A percentile compares a stretch with the other conserved stretches of the same genome.
These are phyloP conservation scores for Taxillus chinensis DNA, from an alignment of 164 flowering plant species.

Conservation along the genomic window DNA sequence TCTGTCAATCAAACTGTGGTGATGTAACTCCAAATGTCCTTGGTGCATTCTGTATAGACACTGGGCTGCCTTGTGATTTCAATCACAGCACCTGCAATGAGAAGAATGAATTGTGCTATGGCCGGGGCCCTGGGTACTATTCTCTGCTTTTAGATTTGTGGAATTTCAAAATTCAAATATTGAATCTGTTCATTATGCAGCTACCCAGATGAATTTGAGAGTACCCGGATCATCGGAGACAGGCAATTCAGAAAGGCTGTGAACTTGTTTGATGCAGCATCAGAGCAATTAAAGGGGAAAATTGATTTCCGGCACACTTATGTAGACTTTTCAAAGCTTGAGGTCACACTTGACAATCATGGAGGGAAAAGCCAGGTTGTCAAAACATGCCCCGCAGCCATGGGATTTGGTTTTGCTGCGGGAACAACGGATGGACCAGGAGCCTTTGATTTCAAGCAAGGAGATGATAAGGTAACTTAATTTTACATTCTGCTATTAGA, in stretches of 20 bases:
- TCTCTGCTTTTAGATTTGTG: background rate
- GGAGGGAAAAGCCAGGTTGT: constrained; percentile 18
- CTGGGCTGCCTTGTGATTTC: constrained; percentile 48
- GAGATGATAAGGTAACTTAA: constrained; percentile 39
- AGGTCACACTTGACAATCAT: constrained; percentile 17
- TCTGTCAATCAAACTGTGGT: constrained; percentile 67
- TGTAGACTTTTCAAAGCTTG: constrained; percentile 40
- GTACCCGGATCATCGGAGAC: constrained; percentile 60
- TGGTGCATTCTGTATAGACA: constrained; percentile 53
- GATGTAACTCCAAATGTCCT: constrained; percentile 62
- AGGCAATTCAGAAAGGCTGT: constrained; percentile 45
- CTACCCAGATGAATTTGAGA: constrained; percentile 52
- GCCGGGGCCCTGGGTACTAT: constrained; percentile 58
- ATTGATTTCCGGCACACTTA: constrained; percentile 43
- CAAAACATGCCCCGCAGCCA: constrained; percentile 55
- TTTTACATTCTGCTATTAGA: background rate
- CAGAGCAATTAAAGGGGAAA: constrained; percentile 38
- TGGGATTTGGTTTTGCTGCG: constrained; percentile 64
- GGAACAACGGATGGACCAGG: constrained; percentile 77
- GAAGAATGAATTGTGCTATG: constrained; percentile 40
- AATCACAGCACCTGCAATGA: constrained; percentile 50
- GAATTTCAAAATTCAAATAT: background rate
- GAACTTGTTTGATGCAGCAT: constrained; percentile 23
- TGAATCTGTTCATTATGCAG: constrained; percentile 15
- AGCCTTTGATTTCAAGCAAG: constrained; percentile 50